Base-by-base conservation (phyloP, 306 rosid genomes). In the Quercus engelmannii region DNA sequence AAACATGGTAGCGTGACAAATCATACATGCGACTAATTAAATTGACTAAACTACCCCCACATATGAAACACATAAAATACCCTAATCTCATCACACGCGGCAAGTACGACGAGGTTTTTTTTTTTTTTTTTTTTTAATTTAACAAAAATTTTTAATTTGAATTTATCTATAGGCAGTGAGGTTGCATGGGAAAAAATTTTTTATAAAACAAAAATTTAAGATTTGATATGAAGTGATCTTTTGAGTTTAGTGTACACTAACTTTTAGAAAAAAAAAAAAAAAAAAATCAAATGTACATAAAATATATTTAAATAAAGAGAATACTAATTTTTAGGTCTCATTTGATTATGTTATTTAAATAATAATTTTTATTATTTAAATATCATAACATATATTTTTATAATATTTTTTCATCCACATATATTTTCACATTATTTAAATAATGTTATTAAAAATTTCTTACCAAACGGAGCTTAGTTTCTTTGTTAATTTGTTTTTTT, bases 121-220 rank as follows among this genome's bases (percentile, higher is more conserved):
- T 33, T 25, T 25, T 25, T 33, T 31, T 5, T 4, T 6, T 6
- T 6, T 0, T 35, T 33, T 1, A 0, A 2, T 38, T 38, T 41
- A 8, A 41, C 8, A 41, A 2, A 41, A 7, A 2, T 41, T 41
- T 0, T 41, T 0, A 41, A 41, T 8, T 41, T 41, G 0, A 41
- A 41, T 8, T 41, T 41, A 41, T 41, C 3, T 8, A 8, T 41
- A 0, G 1, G 0, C 2, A 7, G 1, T 0, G 0, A 38, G 3
- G 0, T 0, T 41, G 0, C 0, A 8, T 8, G 0, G 2, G 0
- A 8, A 8, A 0, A 0, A 0, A 0, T 41, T 41, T 41, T 41
- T 8, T 38, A 2, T 38, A 38, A 38, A 38, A 41, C 1, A 1
- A 7, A 38, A 2, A 2, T 38, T 38, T 38, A 38, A 0, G 0